Conservation (phyloP, 306 rosid genomes). For the Lathyrus aphaca region DNA sequence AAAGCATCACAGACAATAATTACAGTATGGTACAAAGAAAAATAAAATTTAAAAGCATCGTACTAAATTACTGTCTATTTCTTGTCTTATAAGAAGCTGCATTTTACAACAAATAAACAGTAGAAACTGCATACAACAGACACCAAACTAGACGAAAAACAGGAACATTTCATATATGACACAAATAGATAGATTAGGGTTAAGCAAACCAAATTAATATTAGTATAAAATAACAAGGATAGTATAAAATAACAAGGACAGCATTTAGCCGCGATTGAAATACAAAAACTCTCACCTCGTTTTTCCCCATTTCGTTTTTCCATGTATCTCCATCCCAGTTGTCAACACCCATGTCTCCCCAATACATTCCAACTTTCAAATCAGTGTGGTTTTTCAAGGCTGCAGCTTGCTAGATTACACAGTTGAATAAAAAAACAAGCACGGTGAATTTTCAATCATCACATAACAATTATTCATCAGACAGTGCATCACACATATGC, state of each 20-base stretch:
- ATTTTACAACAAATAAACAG: too few relatives aligned
- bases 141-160: too few relatives aligned
- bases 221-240: not conserved
- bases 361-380: constrained; percentile 68
- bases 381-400: constrained; percentile 67
- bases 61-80: constrained; percentile 4
- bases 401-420: constrained; percentile 70
- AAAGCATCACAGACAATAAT: constrained; percentile 26
- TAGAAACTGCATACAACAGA: not conserved
- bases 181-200: not conserved
- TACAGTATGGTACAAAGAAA: constrained; percentile 5
- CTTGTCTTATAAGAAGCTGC: not conserved
- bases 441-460: not conserved
- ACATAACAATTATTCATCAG: not conserved
- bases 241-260: constrained; percentile 8
- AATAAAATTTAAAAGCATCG: constrained; percentile 21
- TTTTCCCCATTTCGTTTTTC: constrained; percentile 54
- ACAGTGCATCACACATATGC: constrained; percentile 3
- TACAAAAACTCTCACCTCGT: constrained; percentile 59
- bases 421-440: constrained; percentile 14
- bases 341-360: constrained; percentile 82
- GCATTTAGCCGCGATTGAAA: not conserved
- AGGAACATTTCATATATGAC: not conserved
- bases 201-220: constrained; percentile 11
- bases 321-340: constrained; percentile 62